A percentile compares a stretch with the other conserved stretches of the same genome.
Evolutionary conservation across 2,329 filamentous ascomycete species (phyloP).

Genomic region (Penicillium olsonii): DNA sequence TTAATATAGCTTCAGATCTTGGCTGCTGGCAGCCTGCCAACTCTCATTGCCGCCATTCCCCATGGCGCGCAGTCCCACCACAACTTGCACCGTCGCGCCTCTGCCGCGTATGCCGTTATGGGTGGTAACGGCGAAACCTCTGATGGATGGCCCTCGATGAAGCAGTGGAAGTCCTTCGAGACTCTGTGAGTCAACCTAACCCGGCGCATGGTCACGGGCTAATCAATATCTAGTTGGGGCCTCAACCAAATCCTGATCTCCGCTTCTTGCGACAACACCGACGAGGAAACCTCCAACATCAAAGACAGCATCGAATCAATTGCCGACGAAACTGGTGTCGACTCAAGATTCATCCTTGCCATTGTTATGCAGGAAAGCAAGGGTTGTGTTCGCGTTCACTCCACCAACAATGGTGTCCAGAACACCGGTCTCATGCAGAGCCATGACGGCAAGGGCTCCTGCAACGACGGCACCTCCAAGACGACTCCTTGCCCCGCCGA

Average conservation of each 20-base stretch:
- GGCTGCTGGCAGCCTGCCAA: slow-evolving; percentile 35
- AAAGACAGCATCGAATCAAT: slow-evolving; percentile 37
- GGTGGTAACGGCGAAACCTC: slow-evolving; percentile 22
- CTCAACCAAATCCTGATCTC: slow-evolving; percentile 16
- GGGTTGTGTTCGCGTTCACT: slow-evolving; percentile 47
- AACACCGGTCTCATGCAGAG: slow-evolving; percentile 46
- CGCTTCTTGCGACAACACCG: slow-evolving; percentile 25
- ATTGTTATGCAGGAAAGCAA: slow-evolving; percentile 49
- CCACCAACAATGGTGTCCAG: slow-evolving; percentile 43
- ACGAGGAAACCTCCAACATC: slow-evolving; percentile 33
- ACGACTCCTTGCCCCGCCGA: slow-evolving; percentile 26
- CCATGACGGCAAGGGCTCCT: slow-evolving; percentile 33
- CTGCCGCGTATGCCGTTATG: slow-evolving; percentile 18
- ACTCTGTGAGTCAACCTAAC: slow-evolving; percentile 22
- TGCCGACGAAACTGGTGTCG: slow-evolving; percentile 32
- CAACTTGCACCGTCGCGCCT: slow-evolving; percentile 21
- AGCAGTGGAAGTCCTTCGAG: slow-evolving; percentile 26
- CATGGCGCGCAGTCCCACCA: slow-evolving; percentile 12
- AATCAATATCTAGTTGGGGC: slow-evolving; percentile 13
- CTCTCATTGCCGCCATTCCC: slow-evolving; percentile 22
- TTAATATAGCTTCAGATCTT: slow-evolving; percentile 19
- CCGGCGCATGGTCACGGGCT: slow-evolving; percentile 19
- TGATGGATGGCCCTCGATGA: slow-evolving; percentile 28
- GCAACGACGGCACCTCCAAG: slow-evolving; percentile 32
- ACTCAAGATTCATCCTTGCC: slow-evolving; percentile 48